These are phyloP conservation scores for Phlyctochytrium bullatum DNA, from an alignment of 192 early-diverging fungal genomes.

Conservation along the genomic window DNA sequence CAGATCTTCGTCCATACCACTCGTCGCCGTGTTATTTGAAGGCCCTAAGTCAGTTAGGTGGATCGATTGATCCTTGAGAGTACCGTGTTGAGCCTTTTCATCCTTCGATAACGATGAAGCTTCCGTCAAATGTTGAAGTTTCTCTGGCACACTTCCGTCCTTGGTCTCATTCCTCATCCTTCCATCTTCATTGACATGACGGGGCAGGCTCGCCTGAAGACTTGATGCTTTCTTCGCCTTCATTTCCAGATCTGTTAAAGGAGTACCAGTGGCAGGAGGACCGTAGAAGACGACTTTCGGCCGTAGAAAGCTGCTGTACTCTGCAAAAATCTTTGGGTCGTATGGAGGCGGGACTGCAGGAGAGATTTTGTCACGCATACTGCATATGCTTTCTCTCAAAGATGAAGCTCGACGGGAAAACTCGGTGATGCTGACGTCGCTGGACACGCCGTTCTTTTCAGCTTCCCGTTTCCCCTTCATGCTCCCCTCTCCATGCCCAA, in stretches of 20 bases:
- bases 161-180: not conserved
- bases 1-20: too few species aligned
- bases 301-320: not conserved
- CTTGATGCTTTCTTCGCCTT: not conserved
- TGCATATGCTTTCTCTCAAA: not conserved
- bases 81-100: too few species aligned
- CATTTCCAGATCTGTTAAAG: not conserved
- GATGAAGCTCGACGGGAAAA: too few species aligned
- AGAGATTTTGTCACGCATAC: not conserved
- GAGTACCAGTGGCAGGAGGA: not conserved
- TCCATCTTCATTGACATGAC: not conserved
- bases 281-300: not conserved
- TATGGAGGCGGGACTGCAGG: not conserved
- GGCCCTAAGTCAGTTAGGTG: too few species aligned
- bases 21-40: too few species aligned
- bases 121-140: not conserved
- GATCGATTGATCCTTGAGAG: too few species aligned
- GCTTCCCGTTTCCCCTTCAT: too few species aligned
- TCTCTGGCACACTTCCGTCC: not conserved
- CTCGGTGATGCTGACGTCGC: too few species aligned
- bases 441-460: too few species aligned
- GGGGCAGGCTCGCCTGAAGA: not conserved
- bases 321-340: not conserved
- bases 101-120: too few species aligned
- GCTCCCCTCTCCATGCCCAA: too few species aligned